Base-by-base conservation (phyloP, 2,329 filamentous ascomycete species). In the Colletotrichum sp. region DNA sequence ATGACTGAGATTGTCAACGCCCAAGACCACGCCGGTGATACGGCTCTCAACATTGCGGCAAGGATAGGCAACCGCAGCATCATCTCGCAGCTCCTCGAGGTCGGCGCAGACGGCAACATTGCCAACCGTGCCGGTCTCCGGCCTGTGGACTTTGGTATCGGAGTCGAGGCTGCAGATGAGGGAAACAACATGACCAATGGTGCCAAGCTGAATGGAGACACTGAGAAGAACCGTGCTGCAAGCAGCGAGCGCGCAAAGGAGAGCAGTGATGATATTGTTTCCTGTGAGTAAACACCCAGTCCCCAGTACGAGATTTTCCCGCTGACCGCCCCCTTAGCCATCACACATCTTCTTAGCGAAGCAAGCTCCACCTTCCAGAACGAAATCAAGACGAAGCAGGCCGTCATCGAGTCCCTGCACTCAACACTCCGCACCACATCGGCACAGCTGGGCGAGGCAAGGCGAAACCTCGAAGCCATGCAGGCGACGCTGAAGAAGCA, bases 1-100 rank as follows among this genome's bases (percentile, higher is more conserved):
- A 98, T 99, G 91, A 95, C 94, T 65, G 96, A 99, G 82, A 98
- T 99, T 84, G 96, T 99, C 76, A 99, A 99, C 81, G 94, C 96
- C 1, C 95, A 96, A 80, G 97, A 99, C 84, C 96, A 96, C 81
- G 94, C 95, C 39, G 97, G 97, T 1, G 98, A 99, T 82, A 99
- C 97, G 0, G 97, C 97, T 0, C 88, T 99, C 25, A 98, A 98
- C 80, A 93, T 99, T 77, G 97, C 96, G 3, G 96, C 97, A 3
- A 91, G 97, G 77, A 98, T 98, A 79, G 95, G 96, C 27, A 99
- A 98, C 83, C 91, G 94, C 71, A 98, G 95, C 80, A 98, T 99
- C 80, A 98, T 99, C 74, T 96, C 96, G n/a, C 97, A 99, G 83
- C 89, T 99, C 36, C 89, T 99, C 13, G 97, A 99, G 85, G 96